A percentile compares a stretch with the other conserved stretches of the same genome.
phyloP scores from a whole-genome alignment of 2,329 filamentous ascomycete genomes.

The Aspergillus felis region DNA sequence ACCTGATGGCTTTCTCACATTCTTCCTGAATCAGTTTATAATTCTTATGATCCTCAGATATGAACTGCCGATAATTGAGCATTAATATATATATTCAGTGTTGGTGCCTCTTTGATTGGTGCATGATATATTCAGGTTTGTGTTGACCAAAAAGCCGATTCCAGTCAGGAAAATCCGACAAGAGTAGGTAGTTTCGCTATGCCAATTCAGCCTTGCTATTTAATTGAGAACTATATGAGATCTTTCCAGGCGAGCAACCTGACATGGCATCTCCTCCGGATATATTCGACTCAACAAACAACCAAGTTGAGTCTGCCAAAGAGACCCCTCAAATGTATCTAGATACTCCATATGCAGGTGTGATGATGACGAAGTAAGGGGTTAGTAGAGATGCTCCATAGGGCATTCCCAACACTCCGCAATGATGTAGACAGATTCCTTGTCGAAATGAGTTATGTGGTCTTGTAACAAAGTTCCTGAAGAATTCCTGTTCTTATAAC shows the following conservation, averaged over 20 bases:
- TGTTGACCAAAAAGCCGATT: background rate
- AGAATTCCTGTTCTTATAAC: too few species aligned
- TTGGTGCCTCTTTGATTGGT: too few species aligned
- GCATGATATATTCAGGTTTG: background rate
- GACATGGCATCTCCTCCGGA: too few species aligned
- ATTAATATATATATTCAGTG: fast-evolving
- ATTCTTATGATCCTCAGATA: background rate
- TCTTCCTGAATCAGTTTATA: background rate
- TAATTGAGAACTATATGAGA: too few species aligned
- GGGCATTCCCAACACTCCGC: background rate
- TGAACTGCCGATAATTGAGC: background rate
- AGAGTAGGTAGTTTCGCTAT: background rate
- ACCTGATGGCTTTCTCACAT: background rate
- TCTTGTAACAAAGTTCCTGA: background rate
- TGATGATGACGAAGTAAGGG: background rate
- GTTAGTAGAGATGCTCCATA: background rate
- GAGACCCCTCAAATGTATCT: background rate
- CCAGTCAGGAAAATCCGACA: too few species aligned
- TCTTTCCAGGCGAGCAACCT: too few species aligned
- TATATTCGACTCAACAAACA: too few species aligned
- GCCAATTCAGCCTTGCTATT: background rate
- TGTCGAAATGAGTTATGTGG: background rate
- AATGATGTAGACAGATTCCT: background rate
- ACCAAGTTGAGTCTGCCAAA: background rate
- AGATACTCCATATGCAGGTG: background rate